A percentile compares a stretch with the other conserved stretches of the same genome.
Evolutionary conservation across 2,329 filamentous ascomycete species (phyloP).

Genomic region (Fusarium stilboides): DNA sequence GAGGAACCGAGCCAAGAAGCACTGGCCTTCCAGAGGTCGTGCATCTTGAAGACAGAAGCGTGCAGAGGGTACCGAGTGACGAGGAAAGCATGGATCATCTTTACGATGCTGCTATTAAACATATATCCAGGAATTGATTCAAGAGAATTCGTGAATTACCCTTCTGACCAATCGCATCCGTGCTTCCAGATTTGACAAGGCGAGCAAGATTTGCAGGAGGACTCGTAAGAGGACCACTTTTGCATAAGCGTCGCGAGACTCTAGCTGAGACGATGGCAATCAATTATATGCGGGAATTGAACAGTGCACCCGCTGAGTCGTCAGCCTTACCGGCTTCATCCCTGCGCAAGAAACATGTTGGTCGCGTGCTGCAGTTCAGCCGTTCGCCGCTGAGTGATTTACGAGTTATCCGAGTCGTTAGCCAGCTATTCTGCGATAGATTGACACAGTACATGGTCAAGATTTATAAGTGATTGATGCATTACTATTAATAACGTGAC

Average conservation of each 20-base stretch:
- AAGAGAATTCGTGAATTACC: not conserved
- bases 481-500: not conserved
- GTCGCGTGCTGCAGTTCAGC: not conserved
- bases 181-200: not conserved
- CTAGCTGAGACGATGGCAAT: constrained; percentile 26
- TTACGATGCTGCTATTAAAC: constrained; percentile 26
- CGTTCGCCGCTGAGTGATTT: not conserved
- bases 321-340: constrained; percentile 23
- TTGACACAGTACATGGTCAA: not conserved
- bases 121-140: constrained; percentile 25
- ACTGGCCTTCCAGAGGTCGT: not conserved
- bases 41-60: constrained; percentile 6
- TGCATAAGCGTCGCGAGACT: constrained; percentile 1
- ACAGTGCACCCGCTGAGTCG: not conserved
- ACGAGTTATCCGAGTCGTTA: not conserved
- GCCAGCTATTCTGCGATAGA: not conserved
- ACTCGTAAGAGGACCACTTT: not conserved
- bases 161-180: constrained; percentile 8
- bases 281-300: constrained; percentile 5
- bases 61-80: constrained; percentile 1
- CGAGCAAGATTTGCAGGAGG: constrained; percentile 10
- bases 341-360: not conserved
- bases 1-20: not conserved
- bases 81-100: constrained; percentile 18
- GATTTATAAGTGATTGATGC: not conserved